Conservation (phyloP, 805 yeast genomes). For the Metahyphopichia silvanorum region DNA sequence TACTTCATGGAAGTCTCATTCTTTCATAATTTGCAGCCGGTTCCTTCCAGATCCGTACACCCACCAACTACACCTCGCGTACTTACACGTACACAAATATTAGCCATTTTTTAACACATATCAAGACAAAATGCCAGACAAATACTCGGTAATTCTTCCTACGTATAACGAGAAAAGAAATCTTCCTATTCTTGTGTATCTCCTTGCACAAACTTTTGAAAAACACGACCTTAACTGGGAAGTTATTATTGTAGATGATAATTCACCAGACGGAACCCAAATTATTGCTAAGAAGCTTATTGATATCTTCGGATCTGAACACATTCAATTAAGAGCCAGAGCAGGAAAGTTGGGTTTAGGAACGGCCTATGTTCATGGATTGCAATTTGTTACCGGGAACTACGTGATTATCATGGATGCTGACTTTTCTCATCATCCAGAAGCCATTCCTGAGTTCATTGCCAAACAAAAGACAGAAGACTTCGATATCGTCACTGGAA, state of each 20-base stretch:
- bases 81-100: too few relatives aligned
- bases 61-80: too few relatives aligned
- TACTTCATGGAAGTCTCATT: too few relatives aligned
- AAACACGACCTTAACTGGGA: constrained; percentile 66
- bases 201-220: constrained; percentile 64
- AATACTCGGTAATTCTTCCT: constrained; percentile 73
- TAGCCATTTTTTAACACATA: too few relatives aligned
- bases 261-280: constrained; percentile 81
- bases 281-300: constrained; percentile 62
- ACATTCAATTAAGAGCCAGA: constrained; percentile 63
- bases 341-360: constrained; percentile 78
- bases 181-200: constrained; percentile 65
- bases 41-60: too few relatives aligned
- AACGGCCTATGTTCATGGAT: constrained; percentile 78
- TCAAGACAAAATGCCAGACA: too few relatives aligned
- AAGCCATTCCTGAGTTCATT: constrained; percentile 73
- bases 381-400: constrained; percentile 67
- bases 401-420: constrained; percentile 83
- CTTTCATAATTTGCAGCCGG: too few relatives aligned
- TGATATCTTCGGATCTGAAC: constrained; percentile 54
- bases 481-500: constrained; percentile 55
- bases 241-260: constrained; percentile 72
- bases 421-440: constrained; percentile 79
- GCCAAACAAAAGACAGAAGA: constrained; percentile 52
- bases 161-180: constrained; percentile 70